phyloP scores from a whole-genome alignment of 345 rosid species.

The Physaria fendleri region DNA sequence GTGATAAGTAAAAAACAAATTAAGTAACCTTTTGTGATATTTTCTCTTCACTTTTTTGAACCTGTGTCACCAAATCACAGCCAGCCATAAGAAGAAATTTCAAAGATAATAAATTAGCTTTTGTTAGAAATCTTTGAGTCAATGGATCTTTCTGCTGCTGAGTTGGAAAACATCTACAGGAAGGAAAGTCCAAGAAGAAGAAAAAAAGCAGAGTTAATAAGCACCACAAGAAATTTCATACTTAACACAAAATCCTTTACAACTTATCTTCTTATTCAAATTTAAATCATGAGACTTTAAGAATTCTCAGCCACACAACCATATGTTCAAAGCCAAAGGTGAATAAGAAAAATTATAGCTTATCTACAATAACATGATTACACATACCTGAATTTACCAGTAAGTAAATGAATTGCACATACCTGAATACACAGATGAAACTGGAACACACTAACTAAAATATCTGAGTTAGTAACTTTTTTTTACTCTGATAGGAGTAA shows the following conservation, averaged over 20 bases:
- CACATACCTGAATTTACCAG: too few species aligned
- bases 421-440: too few species aligned
- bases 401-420: too few species aligned
- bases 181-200: conserved; percentile 34
- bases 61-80: too few species aligned
- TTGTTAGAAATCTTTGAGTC: conserved; percentile 8
- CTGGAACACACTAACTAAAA: too few species aligned
- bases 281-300: conserved; percentile 28
- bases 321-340: conserved; percentile 18
- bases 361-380: too few species aligned
- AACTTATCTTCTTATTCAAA: conserved; percentile 46
- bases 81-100: too few species aligned
- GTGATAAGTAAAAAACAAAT: too few species aligned
- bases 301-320: conserved; percentile 41
- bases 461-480: too few species aligned
- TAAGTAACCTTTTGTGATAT: too few species aligned
- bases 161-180: conserved; percentile 18
- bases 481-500: too few species aligned
- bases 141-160: conserved; percentile 18
- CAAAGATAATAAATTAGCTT: neutral
- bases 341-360: conserved; percentile 14
- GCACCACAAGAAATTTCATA: conserved; percentile 37
- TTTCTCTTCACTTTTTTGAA: too few species aligned
- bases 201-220: conserved; percentile 9
- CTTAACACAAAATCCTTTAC: conserved; percentile 11